phyloP scores from a whole-genome alignment of 441 rosid genomes.

The Croton laevigatus region DNA sequence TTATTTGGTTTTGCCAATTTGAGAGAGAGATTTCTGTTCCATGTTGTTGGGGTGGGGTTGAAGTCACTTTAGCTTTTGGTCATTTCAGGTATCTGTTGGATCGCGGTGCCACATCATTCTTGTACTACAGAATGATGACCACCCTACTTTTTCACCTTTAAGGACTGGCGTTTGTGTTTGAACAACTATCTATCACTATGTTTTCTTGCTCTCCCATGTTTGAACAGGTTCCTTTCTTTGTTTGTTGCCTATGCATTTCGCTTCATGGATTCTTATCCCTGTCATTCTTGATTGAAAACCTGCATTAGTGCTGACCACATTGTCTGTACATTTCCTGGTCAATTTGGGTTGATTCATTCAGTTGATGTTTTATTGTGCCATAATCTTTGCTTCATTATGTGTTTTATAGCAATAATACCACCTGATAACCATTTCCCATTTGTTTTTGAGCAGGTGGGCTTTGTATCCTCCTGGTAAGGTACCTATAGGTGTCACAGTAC shows the following conservation, averaged over 20 bases:
- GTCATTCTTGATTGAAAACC: not conserved
- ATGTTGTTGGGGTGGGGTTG: not conserved
- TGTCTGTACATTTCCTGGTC: not conserved
- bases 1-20: not conserved
- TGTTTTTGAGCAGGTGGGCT: constrained; percentile 75
- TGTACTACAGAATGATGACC: not conserved
- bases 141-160: not conserved
- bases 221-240: not conserved
- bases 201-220: not conserved
- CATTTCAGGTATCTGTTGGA: not conserved
- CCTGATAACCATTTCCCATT: constrained; percentile 20
- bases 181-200: not conserved
- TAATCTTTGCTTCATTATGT: not conserved
- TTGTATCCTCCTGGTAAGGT: constrained; percentile 98
- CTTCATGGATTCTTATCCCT: not conserved
- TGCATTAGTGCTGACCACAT: not conserved
- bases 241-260: not conserved
- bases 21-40: not conserved
- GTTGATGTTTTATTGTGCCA: not conserved
- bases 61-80: not conserved
- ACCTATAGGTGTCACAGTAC: constrained; percentile 94
- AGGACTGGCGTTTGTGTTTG: not conserved
- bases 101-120: not conserved
- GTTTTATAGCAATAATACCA: constrained; percentile 16
- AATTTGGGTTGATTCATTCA: not conserved